Percentiles rank a stretch among this genome's conserved stretches.
phyloP scores from a whole-genome alignment of 768 basidiomycete species.

The Phylloporus arenicola region DNA sequence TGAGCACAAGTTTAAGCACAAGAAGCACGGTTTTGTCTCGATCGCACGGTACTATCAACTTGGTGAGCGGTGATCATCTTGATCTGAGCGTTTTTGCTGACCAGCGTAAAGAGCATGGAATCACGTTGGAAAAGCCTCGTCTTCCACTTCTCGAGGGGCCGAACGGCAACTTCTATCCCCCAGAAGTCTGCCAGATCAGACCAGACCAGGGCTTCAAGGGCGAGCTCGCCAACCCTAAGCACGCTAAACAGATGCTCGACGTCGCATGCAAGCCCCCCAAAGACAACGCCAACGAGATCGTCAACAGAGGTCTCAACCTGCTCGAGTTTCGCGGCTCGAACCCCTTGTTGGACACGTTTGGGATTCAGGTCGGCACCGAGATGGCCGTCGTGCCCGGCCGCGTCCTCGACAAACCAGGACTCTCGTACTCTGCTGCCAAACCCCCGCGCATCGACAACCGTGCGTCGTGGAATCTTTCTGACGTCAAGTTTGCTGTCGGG shows the following conservation, averaged over 20 bases:
- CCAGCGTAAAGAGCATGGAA: slow-evolving; percentile 34
- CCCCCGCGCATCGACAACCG: slow-evolving; percentile 31
- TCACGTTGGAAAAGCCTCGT: slow-evolving; percentile 31
- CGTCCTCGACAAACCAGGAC: slow-evolving; percentile 39
- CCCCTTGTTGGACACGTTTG: slow-evolving; percentile 37
- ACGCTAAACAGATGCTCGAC: slow-evolving; percentile 44
- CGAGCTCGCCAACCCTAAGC: slow-evolving; percentile 41
- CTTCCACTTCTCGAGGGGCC: slow-evolving; percentile 38
- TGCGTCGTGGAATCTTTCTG: slow-evolving; percentile 49
- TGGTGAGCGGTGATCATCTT: slow-evolving; percentile 28
- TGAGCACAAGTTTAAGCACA: slow-evolving; percentile 38
- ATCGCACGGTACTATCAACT: slow-evolving; percentile 42
- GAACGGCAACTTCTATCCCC: slow-evolving; percentile 36
- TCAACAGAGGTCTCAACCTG: slow-evolving; percentile 35
- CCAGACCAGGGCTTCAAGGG: slow-evolving; percentile 38
- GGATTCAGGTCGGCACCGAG: slow-evolving; percentile 38
- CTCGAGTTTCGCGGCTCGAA: slow-evolving; percentile 37
- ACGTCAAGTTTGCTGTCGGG: slow-evolving; percentile 54
- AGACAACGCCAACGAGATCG: slow-evolving; percentile 41
- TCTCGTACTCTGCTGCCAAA: slow-evolving; percentile 35
- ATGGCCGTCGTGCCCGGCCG: slow-evolving; percentile 55
- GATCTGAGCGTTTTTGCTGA: neutral
- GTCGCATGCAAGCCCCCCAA: slow-evolving; percentile 44
- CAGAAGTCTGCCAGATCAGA: slow-evolving; percentile 46
- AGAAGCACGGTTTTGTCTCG: slow-evolving; percentile 32